Base-by-base conservation (phyloP, 139 green algal species). In the Limnomonas spitsbergensis region DNA sequence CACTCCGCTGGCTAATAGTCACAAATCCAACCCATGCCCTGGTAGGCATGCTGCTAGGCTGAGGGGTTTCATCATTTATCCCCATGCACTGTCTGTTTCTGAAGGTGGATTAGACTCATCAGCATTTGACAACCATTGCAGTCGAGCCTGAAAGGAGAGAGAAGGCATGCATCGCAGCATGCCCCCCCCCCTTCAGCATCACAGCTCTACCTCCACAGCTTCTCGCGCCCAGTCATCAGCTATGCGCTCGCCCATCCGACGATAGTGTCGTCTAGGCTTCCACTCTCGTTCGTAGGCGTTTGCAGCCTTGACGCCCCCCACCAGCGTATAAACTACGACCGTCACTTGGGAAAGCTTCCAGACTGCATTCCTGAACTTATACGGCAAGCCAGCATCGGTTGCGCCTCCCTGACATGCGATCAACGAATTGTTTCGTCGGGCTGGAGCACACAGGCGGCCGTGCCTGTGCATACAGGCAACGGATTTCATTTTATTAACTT, bases 211-310 rank as follows among this genome's bases (percentile, higher is more conserved):
- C 80, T 87, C 81, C 2, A 82, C 85, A 0, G 86, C 32, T 24
- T 84, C 75, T 32, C 86, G 82, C 24, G 85, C 85, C 85, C 85
- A 90, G 0, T 53, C 81, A 53, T 85, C 72, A 3, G 70, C 69
- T 34, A 88, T 84, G 27, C 76, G 82, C 80, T 90, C 82, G 27
- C 80, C 85, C 14, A 90, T 84, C 24, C 83, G 82, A 1, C 85
- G 66, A n/a, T 81, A 66, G 35, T 90, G 85, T 26, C 85, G 56
- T 7, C 85, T 73, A 14, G 85, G 85, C 74, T 85, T 86, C 85
- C 85, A 90, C 34, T 56, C 53, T 29, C 81, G 72, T 29, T 86
- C 81, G 42, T 82, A 71, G 26, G 76, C 76, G 76, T 71, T 27
- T 31, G 29, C 4, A 42, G 4, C 27, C 61, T 72, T 52, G 47